A percentile compares a stretch with the other conserved stretches of the same genome.
phyloP scores from a whole-genome alignment of 148 eudicot genomes.

The Spergularia bocconei region DNA sequence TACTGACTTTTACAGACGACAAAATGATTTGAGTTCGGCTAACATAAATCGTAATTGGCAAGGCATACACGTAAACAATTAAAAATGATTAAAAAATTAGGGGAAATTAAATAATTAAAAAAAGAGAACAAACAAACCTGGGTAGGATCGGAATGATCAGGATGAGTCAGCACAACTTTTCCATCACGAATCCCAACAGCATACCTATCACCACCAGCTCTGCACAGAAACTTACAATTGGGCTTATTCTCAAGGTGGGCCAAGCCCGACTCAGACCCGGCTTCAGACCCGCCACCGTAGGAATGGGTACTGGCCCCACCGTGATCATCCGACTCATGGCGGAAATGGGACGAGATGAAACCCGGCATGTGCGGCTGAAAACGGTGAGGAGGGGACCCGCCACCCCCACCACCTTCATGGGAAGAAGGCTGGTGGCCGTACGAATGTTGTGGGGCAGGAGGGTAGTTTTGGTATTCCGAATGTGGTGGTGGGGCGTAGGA shows the following conservation, averaged over 20 bases:
- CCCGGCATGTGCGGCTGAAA: constrained; percentile 50
- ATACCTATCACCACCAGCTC: constrained; percentile 52
- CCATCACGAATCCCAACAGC: constrained; percentile 64
- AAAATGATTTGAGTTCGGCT: no score
- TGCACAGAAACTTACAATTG: constrained; percentile 41
- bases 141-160: constrained; percentile 55
- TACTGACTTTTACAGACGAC: no score
- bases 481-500: constrained; percentile 12
- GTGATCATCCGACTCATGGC: constrained; percentile 8
- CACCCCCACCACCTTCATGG: constrained; percentile 7
- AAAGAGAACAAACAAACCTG: constrained; percentile 38
- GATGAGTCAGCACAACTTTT: constrained; percentile 53
- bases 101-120: no score
- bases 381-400: constrained; percentile 16
- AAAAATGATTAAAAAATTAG: not conserved
- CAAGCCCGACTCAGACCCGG: not conserved
- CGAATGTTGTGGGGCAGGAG: constrained; percentile 11
- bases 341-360: constrained; percentile 34
- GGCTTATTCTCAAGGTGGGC: constrained; percentile 39
- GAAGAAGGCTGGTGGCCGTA: not conserved
- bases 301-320: constrained; percentile 1
- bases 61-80: no score
- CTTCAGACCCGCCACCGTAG: not conserved
- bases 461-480: constrained; percentile 17
- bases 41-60: no score